Evolutionary conservation across 306 rosid species (phyloP).

Genomic region (Malus sylvestris): DNA sequence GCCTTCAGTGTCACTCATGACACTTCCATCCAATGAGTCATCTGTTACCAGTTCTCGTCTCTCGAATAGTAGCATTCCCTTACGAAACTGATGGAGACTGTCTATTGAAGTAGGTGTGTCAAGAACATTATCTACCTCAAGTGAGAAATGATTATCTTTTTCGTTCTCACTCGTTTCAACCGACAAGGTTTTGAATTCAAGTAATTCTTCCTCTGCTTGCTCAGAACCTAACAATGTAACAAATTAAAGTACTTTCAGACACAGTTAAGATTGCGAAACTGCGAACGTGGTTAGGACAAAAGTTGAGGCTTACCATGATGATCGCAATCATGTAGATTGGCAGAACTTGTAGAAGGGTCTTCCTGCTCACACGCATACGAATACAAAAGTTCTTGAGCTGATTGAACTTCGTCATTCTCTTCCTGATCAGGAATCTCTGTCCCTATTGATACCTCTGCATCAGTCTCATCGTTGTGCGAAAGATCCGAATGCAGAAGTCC

Average conservation of each 20-base stretch:
- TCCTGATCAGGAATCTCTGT: slow-evolving; percentile 88
- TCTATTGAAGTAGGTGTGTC: slow-evolving; percentile 76
- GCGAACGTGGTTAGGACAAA: neutral
- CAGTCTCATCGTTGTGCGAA: slow-evolving; percentile 47
- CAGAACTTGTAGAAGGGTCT: slow-evolving; percentile 49
- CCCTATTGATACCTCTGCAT: slow-evolving; percentile 74
- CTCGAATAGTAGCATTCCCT: slow-evolving; percentile 56
- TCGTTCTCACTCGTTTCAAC: slow-evolving; percentile 37
- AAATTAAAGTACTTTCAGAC: neutral
- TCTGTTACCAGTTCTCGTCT: slow-evolving; percentile 70
- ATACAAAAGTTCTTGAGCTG: slow-evolving; percentile 28
- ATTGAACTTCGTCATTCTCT: slow-evolving; percentile 46
- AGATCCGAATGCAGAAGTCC: slow-evolving; percentile 26
- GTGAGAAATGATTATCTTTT: slow-evolving; percentile 21
- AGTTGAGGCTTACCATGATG: slow-evolving; percentile 39
- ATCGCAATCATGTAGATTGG: slow-evolving; percentile 21
- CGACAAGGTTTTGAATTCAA: slow-evolving; percentile 47
- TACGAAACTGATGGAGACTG: slow-evolving; percentile 52
- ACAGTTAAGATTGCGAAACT: neutral
- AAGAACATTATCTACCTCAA: slow-evolving; percentile 66
- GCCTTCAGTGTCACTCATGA: slow-evolving; percentile 52
- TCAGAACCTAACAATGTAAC: slow-evolving; percentile 22
- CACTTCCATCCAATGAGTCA: slow-evolving; percentile 82
- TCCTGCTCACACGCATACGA: slow-evolving; percentile 26
- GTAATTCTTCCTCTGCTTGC: slow-evolving; percentile 32